Conservation (phyloP, 495 filamentous ascomycete genomes). For the Neurospora sp. region DNA sequence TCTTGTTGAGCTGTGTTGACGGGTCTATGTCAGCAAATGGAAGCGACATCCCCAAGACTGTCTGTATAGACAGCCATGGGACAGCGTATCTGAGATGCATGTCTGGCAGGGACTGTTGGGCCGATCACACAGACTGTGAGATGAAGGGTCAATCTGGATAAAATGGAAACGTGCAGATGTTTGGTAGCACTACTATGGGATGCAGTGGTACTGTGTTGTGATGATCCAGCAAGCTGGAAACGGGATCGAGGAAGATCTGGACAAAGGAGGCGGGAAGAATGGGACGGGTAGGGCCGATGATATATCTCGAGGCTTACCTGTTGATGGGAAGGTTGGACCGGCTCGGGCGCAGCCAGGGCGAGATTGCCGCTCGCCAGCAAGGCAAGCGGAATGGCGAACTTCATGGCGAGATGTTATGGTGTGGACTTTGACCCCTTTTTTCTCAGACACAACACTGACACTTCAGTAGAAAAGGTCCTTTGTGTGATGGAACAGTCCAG, state of each 20-base stretch:
- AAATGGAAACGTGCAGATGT: conserved; percentile 5
- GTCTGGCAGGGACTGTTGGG: conserved; percentile 1
- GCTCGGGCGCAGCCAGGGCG: conserved; percentile 6
- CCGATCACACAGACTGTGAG: conserved; percentile 5
- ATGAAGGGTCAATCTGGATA: conserved; percentile 6
- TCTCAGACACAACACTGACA: not conserved
- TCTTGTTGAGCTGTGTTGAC: conserved; percentile 15
- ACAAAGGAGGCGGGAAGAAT: not conserved
- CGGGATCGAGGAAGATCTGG: not conserved
- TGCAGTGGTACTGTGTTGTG: not conserved
- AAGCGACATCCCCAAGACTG: conserved; percentile 1
- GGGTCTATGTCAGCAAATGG: conserved; percentile 12
- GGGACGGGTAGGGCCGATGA: not conserved
- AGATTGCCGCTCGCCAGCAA: conserved; percentile 10
- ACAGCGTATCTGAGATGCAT: conserved; percentile 17
- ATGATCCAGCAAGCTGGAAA: conserved; percentile 1
- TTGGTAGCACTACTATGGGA: not conserved
- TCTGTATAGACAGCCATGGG: conserved; percentile 8
- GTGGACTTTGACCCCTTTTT: not conserved
- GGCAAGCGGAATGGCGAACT: conserved; percentile 10
- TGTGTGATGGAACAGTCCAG: not conserved
- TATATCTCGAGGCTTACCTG: conserved; percentile 5
- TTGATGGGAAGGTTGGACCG: not conserved
- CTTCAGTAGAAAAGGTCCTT: not conserved
- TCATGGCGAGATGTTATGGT: conserved; percentile 7